Evolutionary conservation across 1,284 basidiomycete genomes (phyloP).

Genomic region (Cryptococcus sp.): DNA sequence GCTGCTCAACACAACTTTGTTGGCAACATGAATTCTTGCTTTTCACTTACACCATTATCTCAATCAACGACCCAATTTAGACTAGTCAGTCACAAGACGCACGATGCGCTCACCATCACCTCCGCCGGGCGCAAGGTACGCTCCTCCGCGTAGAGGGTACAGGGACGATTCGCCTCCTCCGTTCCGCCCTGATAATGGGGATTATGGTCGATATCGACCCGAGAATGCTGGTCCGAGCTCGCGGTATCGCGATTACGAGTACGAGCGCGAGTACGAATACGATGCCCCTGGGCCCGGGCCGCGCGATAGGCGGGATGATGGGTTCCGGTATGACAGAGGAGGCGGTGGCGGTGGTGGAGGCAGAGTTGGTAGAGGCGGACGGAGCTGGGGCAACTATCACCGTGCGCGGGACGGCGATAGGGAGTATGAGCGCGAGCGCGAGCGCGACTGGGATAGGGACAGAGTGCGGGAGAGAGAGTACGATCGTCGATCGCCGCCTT

Average conservation of each 20-base stretch:
- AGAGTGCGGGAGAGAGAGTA: too few species aligned
- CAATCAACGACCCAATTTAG: neutral
- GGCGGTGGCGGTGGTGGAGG: conserved; percentile 5
- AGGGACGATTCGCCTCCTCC: conserved; percentile 33
- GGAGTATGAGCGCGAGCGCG: too few species aligned
- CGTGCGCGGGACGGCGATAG: neutral
- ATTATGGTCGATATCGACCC: conserved; percentile 17
- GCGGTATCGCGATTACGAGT: conserved; percentile 18
- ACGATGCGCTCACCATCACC: conserved; percentile 45
- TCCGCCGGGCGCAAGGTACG: conserved; percentile 11
- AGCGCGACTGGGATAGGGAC: too few species aligned
- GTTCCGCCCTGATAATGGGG: conserved; percentile 7
- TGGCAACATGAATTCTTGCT: neutral
- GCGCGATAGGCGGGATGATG: conserved; percentile 2
- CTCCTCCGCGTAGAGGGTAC: conserved; percentile 15
- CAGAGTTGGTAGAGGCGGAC: conserved; percentile 7
- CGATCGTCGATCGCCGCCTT: neutral
- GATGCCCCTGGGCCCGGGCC: conserved; percentile 6
- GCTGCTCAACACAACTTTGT: neutral
- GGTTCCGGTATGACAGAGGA: conserved; percentile 14
- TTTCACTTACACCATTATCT: neutral
- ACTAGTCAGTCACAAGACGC: neutral
- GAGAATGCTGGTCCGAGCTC: neutral
- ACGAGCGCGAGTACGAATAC: conserved; percentile 21
- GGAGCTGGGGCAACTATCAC: conserved; percentile 6